Percentiles rank a stretch among this genome's conserved stretches.
Conservation (phyloP, 73 alveolate species). For the Stentor roeselii region DNA sequence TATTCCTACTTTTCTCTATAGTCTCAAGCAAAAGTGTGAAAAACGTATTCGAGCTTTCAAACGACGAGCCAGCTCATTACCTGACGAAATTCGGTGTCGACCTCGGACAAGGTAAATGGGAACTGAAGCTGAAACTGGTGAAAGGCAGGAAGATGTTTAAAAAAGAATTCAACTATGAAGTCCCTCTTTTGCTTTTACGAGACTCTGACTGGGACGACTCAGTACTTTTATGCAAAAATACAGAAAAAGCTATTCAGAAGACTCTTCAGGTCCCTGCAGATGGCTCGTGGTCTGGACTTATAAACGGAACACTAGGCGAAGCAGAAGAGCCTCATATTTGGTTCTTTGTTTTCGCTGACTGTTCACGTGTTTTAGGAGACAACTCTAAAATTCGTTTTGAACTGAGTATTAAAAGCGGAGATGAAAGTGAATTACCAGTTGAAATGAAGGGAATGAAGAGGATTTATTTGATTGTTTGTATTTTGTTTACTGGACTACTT, state of each 20-base stretch:
- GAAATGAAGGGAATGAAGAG: constrained; percentile 27
- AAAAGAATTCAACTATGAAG: background rate
- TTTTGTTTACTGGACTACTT: background rate
- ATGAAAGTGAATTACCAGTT: background rate
- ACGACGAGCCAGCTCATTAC: constrained; percentile 24
- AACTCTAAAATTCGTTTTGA: background rate
- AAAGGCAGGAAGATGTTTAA: background rate
- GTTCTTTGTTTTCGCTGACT: background rate
- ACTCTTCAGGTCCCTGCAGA: background rate
- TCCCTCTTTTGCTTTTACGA: background rate
- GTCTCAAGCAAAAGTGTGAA: background rate
- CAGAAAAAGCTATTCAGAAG: background rate
- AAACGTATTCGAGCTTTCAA: background rate
- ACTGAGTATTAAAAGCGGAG: background rate
- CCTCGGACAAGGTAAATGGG: constrained; percentile 3
- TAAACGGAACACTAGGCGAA: constrained; percentile 13
- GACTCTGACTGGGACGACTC: constrained; percentile 21
- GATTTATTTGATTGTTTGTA: constrained; percentile 1
- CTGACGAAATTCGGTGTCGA: constrained; percentile 26
- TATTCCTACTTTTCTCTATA: background rate
- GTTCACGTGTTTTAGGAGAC: background rate
- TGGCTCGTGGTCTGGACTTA: constrained; percentile 4
- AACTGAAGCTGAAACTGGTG: background rate
- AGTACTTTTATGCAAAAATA: background rate
- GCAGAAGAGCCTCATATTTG: background rate